A percentile compares a stretch with the other conserved stretches of the same genome.
phyloP scores from a whole-genome alignment of 345 rosid species.

The Salix arbutifolia region DNA sequence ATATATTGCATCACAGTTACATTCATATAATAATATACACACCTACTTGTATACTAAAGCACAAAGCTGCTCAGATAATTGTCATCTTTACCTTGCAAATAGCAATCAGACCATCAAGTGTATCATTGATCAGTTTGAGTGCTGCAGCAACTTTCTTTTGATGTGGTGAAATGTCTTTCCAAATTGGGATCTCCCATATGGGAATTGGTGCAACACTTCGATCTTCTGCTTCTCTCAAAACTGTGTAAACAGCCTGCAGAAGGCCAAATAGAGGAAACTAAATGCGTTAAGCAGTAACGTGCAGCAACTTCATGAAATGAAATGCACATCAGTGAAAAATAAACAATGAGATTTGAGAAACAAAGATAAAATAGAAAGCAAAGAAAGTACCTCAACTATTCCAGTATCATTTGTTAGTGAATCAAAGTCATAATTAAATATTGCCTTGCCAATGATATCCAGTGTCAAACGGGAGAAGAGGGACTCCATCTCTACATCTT shows the following conservation, averaged over 20 bases:
- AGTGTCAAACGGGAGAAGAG: constrained; percentile 90
- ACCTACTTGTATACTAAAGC: background rate
- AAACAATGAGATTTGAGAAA: background rate
- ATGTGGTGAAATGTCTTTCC: constrained; percentile 87
- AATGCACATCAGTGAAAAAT: background rate
- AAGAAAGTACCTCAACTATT: constrained; percentile 70
- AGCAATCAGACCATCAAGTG: constrained; percentile 68
- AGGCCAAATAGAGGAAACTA: constrained; percentile 20
- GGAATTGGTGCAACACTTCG: constrained; percentile 94
- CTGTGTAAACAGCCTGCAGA: constrained; percentile 81
- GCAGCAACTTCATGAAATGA: background rate
- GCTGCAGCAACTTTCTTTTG: constrained; percentile 75
- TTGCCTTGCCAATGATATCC: constrained; percentile 92
- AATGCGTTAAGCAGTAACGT: background rate
- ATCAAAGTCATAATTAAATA: constrained; percentile 90
- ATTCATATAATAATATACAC: too few relatives aligned
- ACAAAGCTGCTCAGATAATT: background rate
- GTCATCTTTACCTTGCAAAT: constrained; percentile 70
- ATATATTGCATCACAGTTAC: too few relatives aligned
- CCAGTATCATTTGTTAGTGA: constrained; percentile 88
- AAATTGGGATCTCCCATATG: constrained; percentile 83
- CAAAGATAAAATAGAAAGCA: background rate
- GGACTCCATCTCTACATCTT: constrained; percentile 93
- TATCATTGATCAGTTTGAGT: constrained; percentile 70
- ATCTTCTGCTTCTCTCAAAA: constrained; percentile 91